A percentile compares a stretch with the other conserved stretches of the same genome.
These are phyloP conservation scores for Penicillium sp. DNA, from an alignment of 2,329 filamentous ascomycete species.

Conservation along the genomic window DNA sequence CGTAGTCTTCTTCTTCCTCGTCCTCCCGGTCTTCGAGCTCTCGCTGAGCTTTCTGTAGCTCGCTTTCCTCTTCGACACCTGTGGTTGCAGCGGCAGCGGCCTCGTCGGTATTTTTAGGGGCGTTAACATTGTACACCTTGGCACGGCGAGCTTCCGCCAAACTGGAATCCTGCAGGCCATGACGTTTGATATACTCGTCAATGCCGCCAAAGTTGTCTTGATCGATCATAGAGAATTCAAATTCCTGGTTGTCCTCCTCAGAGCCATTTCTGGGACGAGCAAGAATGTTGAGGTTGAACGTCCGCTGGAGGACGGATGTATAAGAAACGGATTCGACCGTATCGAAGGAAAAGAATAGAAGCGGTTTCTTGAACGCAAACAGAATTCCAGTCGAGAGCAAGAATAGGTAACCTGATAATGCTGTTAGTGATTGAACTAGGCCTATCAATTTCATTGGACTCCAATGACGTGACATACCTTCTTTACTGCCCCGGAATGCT, in stretches of 20 bases:
- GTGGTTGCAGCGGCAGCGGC: slow-evolving; percentile 31
- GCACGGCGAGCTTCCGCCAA: slow-evolving; percentile 60
- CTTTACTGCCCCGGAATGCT: slow-evolving; percentile 63
- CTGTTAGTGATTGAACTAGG: neutral
- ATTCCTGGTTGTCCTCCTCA: slow-evolving; percentile 51
- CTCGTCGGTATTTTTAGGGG: slow-evolving; percentile 31
- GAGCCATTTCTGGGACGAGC: slow-evolving; percentile 35
- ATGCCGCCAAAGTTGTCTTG: slow-evolving; percentile 63
- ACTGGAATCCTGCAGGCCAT: slow-evolving; percentile 62
- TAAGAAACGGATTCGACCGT: slow-evolving; percentile 61
- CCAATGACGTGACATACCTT: slow-evolving; percentile 47
- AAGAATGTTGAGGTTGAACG: slow-evolving; percentile 63
- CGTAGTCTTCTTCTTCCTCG: slow-evolving; percentile 52
- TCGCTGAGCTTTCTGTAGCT: slow-evolving; percentile 58
- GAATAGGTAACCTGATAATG: slow-evolving; percentile 59
- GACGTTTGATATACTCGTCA: slow-evolving; percentile 60
- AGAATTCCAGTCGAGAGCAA: slow-evolving; percentile 61
- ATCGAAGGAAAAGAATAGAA: slow-evolving; percentile 61
- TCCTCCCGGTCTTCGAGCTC: slow-evolving; percentile 51
- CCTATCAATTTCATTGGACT: neutral
- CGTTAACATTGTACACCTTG: slow-evolving; percentile 57
- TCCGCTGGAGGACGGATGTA: slow-evolving; percentile 63
- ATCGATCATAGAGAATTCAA: slow-evolving; percentile 66
- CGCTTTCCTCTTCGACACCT: slow-evolving; percentile 56
- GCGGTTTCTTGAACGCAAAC: slow-evolving; percentile 65